Percentiles rank a stretch among this genome's conserved stretches.
These are phyloP conservation scores for Boletus mariae DNA, from an alignment of 1,284 basidiomycete genomes.

Conservation along the genomic window DNA sequence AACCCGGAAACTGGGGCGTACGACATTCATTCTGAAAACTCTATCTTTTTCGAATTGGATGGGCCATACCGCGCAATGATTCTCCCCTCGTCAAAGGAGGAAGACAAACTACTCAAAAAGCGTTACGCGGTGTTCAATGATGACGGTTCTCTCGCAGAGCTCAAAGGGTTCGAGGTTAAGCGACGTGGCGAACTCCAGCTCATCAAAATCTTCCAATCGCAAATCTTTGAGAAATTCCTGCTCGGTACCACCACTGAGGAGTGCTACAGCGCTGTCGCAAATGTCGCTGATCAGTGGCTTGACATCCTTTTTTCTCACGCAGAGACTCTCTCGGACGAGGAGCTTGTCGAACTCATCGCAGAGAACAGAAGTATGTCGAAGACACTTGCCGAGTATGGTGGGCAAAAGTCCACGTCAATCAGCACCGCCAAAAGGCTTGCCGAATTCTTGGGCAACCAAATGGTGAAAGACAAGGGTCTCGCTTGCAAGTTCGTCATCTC, in stretches of 20 bases:
- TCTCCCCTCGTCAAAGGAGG: slow-evolving; percentile 97
- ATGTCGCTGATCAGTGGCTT: slow-evolving; percentile 96
- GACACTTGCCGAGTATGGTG: slow-evolving; percentile 93
- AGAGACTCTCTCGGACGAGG: slow-evolving; percentile 82
- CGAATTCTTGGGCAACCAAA: slow-evolving; percentile 96
- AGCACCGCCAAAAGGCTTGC: slow-evolving; percentile 93
- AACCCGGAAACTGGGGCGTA: slow-evolving; percentile 84
- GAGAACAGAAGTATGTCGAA: slow-evolving; percentile 99
- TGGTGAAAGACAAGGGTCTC: slow-evolving; percentile 99
- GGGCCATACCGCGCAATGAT: slow-evolving; percentile 99
- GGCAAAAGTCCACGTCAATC: slow-evolving; percentile 98
- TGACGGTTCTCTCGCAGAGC: slow-evolving; percentile 93
- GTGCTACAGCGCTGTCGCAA: slow-evolving; percentile 93
- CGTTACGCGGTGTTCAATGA: slow-evolving; percentile 99
- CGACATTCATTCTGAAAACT: slow-evolving; percentile 90
- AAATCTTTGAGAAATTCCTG: slow-evolving; percentile 97
- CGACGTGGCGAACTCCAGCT: slow-evolving; percentile 96
- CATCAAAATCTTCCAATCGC: slow-evolving; percentile 99
- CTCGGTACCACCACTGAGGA: slow-evolving; percentile 91
- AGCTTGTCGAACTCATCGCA: slow-evolving; percentile 96
- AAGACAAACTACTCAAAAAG: slow-evolving; percentile 98
- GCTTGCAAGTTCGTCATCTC: slow-evolving; percentile 99
- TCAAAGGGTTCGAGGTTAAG: slow-evolving; percentile 99
- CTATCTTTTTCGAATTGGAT: slow-evolving; percentile 99
- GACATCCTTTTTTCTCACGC: slow-evolving; percentile 92